phyloP scores from a whole-genome alignment of 495 filamentous ascomycete species.

The Alectoria sarmentosa region DNA sequence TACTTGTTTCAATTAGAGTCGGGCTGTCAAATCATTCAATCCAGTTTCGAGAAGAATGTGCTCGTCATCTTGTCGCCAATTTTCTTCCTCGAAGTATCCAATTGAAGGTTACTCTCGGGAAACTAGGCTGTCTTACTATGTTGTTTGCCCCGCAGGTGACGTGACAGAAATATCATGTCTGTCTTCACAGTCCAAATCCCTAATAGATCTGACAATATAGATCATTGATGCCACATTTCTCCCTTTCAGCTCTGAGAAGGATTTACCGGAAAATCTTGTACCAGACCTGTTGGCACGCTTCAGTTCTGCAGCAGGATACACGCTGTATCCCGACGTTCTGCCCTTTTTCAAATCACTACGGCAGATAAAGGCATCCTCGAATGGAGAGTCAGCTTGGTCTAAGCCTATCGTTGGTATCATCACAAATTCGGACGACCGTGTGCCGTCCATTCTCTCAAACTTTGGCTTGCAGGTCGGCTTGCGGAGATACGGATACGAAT shows the following conservation, averaged over 20 bases:
- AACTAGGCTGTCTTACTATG: background rate
- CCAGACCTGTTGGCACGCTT: conserved; percentile 54
- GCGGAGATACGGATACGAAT: background rate
- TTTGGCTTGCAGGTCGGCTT: conserved; percentile 52
- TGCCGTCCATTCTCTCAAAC: conserved; percentile 51
- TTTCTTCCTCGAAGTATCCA: background rate
- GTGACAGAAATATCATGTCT: background rate
- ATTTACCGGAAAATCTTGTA: conserved; percentile 43
- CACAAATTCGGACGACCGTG: conserved; percentile 72
- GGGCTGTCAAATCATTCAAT: background rate
- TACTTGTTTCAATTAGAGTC: background rate
- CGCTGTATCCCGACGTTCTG: conserved; percentile 46
- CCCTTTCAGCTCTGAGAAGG: conserved; percentile 29
- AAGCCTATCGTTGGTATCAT: conserved; percentile 55
- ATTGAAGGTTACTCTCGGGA: background rate
- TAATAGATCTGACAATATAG: conserved; percentile 19
- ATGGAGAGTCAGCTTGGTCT: conserved; percentile 24
- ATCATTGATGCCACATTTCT: conserved; percentile 40
- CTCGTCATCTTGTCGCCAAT: conserved; percentile 21
- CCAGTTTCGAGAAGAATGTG: background rate
- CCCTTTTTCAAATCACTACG: conserved; percentile 46
- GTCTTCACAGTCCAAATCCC: background rate
- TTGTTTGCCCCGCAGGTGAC: background rate
- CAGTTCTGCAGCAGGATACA: conserved; percentile 54
- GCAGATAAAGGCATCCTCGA: conserved; percentile 12